Evolutionary conservation across 2,329 filamentous ascomycete species (phyloP).

Genomic region (Niveomyces coronatus): DNA sequence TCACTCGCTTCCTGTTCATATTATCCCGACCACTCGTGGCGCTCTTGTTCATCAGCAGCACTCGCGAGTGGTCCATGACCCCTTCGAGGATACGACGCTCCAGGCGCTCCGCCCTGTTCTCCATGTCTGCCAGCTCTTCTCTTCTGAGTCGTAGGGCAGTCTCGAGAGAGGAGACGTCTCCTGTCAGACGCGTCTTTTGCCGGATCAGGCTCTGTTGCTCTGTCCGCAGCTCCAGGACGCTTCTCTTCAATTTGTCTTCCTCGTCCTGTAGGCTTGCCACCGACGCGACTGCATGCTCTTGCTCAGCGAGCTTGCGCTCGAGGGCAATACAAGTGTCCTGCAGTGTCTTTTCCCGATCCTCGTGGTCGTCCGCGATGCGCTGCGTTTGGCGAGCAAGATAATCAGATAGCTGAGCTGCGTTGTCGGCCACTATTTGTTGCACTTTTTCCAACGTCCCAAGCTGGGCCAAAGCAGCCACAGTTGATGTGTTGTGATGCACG

Average conservation of each 20-base stretch:
- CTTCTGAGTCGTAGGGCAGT: conserved; percentile 81
- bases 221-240: conserved; percentile 46
- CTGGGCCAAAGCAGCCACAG: conserved; percentile 61
- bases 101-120: conserved; percentile 73
- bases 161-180: conserved; percentile 83
- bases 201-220: conserved; percentile 67
- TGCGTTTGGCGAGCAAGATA: conserved; percentile 72
- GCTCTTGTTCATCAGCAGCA: conserved; percentile 69
- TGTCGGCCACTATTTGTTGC: conserved; percentile 75
- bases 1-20: conserved; percentile 49
- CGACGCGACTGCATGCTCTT: conserved; percentile 49
- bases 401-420: conserved; percentile 71
- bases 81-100: conserved; percentile 91
- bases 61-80: conserved; percentile 89
- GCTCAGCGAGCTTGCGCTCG: conserved; percentile 61
- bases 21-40: conserved; percentile 38
- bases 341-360: conserved; percentile 67
- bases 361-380: conserved; percentile 65
- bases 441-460: conserved; percentile 81
- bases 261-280: conserved; percentile 42
- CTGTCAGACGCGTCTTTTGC: conserved; percentile 70
- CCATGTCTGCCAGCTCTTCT: conserved; percentile 87
- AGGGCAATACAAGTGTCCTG: conserved; percentile 73
- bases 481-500: conserved; percentile 53
- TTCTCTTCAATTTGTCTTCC: conserved; percentile 41